Percentiles rank a stretch among this genome's conserved stretches.
These are phyloP conservation scores for Strobilomyces echinocephalus DNA, from an alignment of 768 basidiomycete genomes.

Conservation along the genomic window DNA sequence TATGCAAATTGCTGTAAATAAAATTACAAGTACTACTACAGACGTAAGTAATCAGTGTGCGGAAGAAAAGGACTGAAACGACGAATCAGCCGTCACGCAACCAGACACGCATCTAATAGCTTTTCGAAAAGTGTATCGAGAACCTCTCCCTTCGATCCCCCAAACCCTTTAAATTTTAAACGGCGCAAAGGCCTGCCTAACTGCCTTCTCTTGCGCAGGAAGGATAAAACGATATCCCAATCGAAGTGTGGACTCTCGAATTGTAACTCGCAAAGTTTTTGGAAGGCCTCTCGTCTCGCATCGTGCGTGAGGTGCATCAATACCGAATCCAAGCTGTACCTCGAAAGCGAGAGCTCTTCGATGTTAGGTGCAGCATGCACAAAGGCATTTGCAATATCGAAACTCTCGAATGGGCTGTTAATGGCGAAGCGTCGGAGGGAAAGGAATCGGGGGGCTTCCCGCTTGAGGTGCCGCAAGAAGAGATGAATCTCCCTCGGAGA, in stretches of 20 bases:
- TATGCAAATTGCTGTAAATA: too few relatives aligned
- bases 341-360: conserved; percentile 23
- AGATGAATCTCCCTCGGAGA: conserved; percentile 27
- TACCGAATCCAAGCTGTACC: conserved; percentile 21
- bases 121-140: conserved; percentile 20
- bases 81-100: conserved; percentile 8
- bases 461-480: conserved; percentile 26
- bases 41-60: too few relatives aligned
- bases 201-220: conserved; percentile 22
- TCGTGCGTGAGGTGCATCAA: conserved; percentile 25
- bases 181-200: conserved; percentile 15
- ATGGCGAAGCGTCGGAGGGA: conserved; percentile 22
- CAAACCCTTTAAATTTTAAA: conserved; percentile 23
- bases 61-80: neutral
- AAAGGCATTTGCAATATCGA: conserved; percentile 20
- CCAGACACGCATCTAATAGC: conserved; percentile 20
- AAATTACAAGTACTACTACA: too few relatives aligned
- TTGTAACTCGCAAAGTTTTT: conserved; percentile 12
- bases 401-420: conserved; percentile 22
- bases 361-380: conserved; percentile 24
- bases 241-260: conserved; percentile 26
- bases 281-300: conserved; percentile 25
- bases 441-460: conserved; percentile 23
- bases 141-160: conserved; percentile 12
- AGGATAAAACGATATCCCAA: conserved; percentile 27